Conservation (phyloP, 257 asterid species). For the Primulina huaijiensis region DNA sequence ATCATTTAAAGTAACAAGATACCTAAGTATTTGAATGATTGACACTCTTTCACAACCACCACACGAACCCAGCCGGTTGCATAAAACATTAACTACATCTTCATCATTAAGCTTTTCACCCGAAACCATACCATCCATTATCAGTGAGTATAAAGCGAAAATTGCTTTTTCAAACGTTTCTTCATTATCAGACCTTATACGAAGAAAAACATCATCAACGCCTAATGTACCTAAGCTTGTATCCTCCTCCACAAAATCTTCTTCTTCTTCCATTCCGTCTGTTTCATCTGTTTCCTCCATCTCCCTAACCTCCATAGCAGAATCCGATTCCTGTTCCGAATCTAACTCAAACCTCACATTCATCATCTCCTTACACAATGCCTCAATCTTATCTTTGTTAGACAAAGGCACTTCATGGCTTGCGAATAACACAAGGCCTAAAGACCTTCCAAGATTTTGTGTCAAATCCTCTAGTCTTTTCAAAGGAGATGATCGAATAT, state of each 20-base stretch:
- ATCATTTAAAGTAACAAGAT: conserved; percentile 34
- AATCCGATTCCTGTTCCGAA: conserved; percentile 42
- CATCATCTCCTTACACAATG: conserved; percentile 65
- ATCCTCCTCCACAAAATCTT: conserved; percentile 34
- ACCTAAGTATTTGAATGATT: conserved; percentile 50
- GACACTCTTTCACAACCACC: conserved; percentile 42
- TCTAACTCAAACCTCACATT: conserved; percentile 44
- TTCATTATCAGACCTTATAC: conserved; percentile 48
- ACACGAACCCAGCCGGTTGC: conserved; percentile 42
- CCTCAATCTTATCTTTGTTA: conserved; percentile 55
- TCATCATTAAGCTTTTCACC: conserved; percentile 43
- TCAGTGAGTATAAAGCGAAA: conserved; percentile 35
- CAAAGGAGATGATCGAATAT: conserved; percentile 42
- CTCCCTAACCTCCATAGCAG: conserved; percentile 26
- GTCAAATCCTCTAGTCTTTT: conserved; percentile 51
- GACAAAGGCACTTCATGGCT: conserved; percentile 53
- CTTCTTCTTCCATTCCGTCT: conserved; percentile 32
- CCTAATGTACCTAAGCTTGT: conserved; percentile 25
- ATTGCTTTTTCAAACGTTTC: conserved; percentile 48
- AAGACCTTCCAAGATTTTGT: conserved; percentile 68
- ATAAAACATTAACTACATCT: conserved; percentile 43
- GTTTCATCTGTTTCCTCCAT: neutral
- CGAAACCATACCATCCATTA: conserved; percentile 42
- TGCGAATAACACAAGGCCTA: conserved; percentile 81
- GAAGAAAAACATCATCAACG: conserved; percentile 48